Evolutionary conservation across 179 eudicot species (phyloP).

Genomic region (Beta macrorhiza): DNA sequence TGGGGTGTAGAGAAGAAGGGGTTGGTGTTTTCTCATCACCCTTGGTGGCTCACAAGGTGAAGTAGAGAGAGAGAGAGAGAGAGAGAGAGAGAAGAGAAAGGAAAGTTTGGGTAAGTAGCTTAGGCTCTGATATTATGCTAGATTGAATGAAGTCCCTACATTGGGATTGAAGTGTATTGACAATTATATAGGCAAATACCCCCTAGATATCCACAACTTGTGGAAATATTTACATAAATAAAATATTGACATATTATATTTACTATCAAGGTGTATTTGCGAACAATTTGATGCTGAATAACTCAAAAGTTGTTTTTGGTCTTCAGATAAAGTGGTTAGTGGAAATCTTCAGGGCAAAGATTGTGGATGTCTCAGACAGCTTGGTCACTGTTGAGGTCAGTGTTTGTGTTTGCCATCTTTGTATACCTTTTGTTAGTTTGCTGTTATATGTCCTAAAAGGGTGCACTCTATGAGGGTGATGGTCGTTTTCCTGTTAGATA

Average conservation of each 20-base stretch:
- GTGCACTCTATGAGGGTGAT: not conserved
- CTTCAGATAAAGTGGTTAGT: conserved; percentile 81
- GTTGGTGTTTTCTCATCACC: not conserved
- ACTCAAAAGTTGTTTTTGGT: conserved; percentile 19
- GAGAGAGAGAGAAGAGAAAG: too few relatives aligned
- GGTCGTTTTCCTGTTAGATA: not conserved
- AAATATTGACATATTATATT: too few relatives aligned
- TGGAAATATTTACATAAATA: too few relatives aligned
- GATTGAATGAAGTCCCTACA: too few relatives aligned
- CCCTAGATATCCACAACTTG: too few relatives aligned
- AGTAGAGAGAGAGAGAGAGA: too few relatives aligned
- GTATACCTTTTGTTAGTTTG: not conserved
- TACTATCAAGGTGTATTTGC: conserved; percentile 1
- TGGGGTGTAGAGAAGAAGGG: not conserved
- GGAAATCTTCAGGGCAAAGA: conserved; percentile 81
- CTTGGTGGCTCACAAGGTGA: too few relatives aligned
- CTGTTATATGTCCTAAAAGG: not conserved
- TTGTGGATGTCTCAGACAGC: conserved; percentile 72
- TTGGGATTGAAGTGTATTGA: too few relatives aligned
- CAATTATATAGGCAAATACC: too few relatives aligned
- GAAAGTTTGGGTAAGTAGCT: too few relatives aligned
- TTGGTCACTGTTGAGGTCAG: conserved; percentile 81
- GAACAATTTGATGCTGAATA: not conserved
- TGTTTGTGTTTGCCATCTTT: not conserved
- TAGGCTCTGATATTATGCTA: too few relatives aligned